Conservation (phyloP, 345 rosid genomes). For the Lepidium africanum region DNA sequence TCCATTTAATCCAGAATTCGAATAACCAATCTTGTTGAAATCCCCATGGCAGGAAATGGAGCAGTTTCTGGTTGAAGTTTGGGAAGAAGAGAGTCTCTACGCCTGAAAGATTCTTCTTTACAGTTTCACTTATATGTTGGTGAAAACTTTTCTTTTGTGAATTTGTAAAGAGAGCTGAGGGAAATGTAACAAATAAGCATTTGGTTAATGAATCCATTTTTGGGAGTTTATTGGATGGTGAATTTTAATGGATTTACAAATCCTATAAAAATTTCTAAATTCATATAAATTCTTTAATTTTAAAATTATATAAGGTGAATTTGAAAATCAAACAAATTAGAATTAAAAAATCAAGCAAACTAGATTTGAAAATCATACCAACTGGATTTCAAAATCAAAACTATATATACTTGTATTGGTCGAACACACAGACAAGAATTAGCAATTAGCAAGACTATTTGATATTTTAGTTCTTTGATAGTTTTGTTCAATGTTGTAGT, state of each 20-base stretch:
- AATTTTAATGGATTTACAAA: background rate
- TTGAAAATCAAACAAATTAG: too few species aligned
- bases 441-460: too few species aligned
- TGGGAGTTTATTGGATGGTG: background rate
- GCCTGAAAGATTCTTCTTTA: slow-evolving; percentile 32
- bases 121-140: background rate
- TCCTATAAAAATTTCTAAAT: background rate
- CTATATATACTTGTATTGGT: too few species aligned
- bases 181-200: background rate
- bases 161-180: background rate
- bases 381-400: too few species aligned
- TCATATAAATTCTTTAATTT: too few species aligned
- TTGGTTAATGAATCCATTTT: background rate
- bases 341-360: too few species aligned
- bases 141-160: background rate
- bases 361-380: too few species aligned
- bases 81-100: slow-evolving; percentile 85
- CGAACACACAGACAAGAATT: too few species aligned
- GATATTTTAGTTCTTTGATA: too few species aligned
- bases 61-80: slow-evolving; percentile 66
- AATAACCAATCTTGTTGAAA: background rate
- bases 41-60: slow-evolving; percentile 64
- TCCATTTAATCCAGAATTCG: background rate
- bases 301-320: too few species aligned
- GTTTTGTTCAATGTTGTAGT: too few species aligned